Percentiles rank a stretch among this genome's conserved stretches.
These are phyloP conservation scores for Plantago coronopus DNA, from an alignment of 305 asterid species.

Conservation along the genomic window DNA sequence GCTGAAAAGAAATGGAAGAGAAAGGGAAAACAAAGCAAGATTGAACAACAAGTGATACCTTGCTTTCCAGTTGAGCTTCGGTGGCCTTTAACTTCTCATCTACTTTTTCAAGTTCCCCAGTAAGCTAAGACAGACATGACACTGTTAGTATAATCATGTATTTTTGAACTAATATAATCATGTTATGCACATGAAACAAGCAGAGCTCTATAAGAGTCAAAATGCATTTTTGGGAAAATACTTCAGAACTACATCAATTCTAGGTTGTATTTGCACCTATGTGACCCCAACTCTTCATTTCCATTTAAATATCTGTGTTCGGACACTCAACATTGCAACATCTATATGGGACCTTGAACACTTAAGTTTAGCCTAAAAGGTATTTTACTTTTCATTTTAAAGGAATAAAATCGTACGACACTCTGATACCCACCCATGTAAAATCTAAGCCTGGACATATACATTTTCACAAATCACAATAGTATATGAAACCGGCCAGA, in stretches of 20 bases:
- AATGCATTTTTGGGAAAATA: too few relatives aligned
- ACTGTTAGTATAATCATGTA: conserved; percentile 18
- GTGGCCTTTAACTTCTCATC: conserved; percentile 68
- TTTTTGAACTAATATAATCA: conserved; percentile 6
- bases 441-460: too few relatives aligned
- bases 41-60: conserved; percentile 42
- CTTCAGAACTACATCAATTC: neutral
- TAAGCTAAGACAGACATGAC: conserved; percentile 44
- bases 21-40: neutral
- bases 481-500: too few relatives aligned
- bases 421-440: too few relatives aligned
- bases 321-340: too few relatives aligned
- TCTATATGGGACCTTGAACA: too few relatives aligned
- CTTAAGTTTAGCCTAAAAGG: too few relatives aligned
- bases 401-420: too few relatives aligned
- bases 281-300: neutral
- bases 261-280: neutral
- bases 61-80: conserved; percentile 69
- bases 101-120: conserved; percentile 62
- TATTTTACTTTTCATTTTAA: too few relatives aligned
- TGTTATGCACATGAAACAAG: conserved; percentile 11
- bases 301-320: too few relatives aligned
- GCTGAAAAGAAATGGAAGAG: neutral
- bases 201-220: neutral
- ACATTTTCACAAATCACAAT: too few relatives aligned